A percentile compares a stretch with the other conserved stretches of the same genome.
These are phyloP conservation scores for Kwoniella dejecticola DNA, from an alignment of 768 basidiomycete species.

Conservation along the genomic window DNA sequence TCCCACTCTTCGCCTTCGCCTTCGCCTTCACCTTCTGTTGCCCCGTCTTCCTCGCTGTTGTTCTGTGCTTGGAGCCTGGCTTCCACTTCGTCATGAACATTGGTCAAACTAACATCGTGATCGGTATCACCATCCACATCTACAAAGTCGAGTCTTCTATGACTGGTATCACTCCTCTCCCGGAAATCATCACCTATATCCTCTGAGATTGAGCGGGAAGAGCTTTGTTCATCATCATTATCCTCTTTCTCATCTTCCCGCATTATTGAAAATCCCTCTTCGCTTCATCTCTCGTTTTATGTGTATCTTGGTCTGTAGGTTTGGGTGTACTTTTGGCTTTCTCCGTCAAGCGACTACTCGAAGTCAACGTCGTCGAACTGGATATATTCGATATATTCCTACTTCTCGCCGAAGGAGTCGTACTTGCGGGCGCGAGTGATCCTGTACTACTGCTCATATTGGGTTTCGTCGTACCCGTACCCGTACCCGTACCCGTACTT, in stretches of 20 bases:
- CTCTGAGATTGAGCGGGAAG: background rate
- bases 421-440: background rate
- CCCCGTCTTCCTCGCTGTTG: no score
- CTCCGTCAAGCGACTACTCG: constrained; percentile 3
- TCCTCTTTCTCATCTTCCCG: constrained; percentile 34
- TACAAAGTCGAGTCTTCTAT: no score
- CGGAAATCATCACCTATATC: background rate
- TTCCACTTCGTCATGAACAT: no score
- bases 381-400: constrained; percentile 1
- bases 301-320: constrained; percentile 1
- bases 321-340: no score
- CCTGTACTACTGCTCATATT: background rate
- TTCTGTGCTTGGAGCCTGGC: no score
- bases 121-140: no score
- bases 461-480: background rate
- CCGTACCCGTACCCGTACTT: no score
- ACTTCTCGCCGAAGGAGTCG: background rate
- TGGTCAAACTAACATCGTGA: no score
- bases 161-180: no score
- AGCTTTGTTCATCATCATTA: constrained; percentile 1
- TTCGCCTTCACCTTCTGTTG: no score
- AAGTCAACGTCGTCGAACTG: background rate
- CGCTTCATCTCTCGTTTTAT: background rate
- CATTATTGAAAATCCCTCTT: constrained; percentile 43
- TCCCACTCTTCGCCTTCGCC: constrained; percentile 30